Base-by-base conservation (phyloP, 768 basidiomycete species). In the Auricularia sp. region DNA sequence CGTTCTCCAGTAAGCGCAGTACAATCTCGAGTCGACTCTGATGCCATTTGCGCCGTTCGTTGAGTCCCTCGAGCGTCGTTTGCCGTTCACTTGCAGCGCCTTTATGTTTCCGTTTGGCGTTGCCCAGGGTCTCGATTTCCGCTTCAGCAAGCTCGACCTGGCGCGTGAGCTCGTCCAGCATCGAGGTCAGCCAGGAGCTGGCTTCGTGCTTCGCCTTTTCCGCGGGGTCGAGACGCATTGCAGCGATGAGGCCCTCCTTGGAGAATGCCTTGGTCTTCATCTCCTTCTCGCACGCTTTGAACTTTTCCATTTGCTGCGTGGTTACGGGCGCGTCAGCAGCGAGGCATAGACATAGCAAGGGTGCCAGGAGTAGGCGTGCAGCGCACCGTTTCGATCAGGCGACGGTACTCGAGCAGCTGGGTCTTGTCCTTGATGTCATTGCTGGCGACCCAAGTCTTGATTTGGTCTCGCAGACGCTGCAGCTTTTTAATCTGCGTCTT, bases 191-290 rank as follows among this genome's bases (percentile, higher is more conserved):
- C 93, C 96, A 98, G 43, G 63, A 23, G 53, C 75, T 74, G 61
- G 88, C 85, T 71, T 98, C 96, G 69, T 88, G 82, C 76, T 98
- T 98, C 77, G 95, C 93, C 78, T 97, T 93, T 64, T 96, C 93
- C 72, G 93, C 94, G 63, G 97, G 97, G 76, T 98, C 97, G 29
- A 98, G 86, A 71, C 91, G 93, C 43, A 92, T 84, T 11, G 93
- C 92, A 66, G 94, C 92, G 66, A 89, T 97, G 51, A 99, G 82
- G 51, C 97, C 97, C 76, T 98, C 97, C 73, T 98, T 99, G 21
- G 95, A 98, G 77, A 98, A 99, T 0, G 97, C 97, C 76, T 99
- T 99, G 65, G 97, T 98, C 83, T 99, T 99, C 96, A 98, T 98
- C 78, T 99, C 97, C 80, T 98, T 99, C 80, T 99, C 97, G 78